Evolutionary conservation across 2,329 filamentous ascomycete genomes (phyloP).

Genomic region (Penicillium nordicum): DNA sequence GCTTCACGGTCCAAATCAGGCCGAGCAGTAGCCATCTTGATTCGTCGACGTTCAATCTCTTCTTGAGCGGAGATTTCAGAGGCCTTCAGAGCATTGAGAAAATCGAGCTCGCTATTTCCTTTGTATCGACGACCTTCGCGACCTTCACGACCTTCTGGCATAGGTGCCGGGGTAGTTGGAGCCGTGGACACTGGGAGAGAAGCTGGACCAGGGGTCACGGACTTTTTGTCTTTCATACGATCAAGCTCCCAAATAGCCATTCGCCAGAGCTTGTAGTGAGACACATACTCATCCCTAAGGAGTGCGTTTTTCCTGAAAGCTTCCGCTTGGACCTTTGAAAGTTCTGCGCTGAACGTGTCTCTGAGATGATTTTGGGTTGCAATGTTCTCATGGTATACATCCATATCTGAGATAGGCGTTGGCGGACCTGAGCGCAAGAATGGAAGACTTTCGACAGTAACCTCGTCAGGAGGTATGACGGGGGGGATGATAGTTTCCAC

Average conservation of each 20-base stretch:
- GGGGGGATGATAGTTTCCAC: constrained; percentile 8
- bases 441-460: constrained; percentile 45
- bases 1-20: constrained; percentile 48
- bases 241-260: constrained; percentile 43
- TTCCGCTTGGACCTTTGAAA: constrained; percentile 40
- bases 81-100: constrained; percentile 47
- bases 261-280: constrained; percentile 46
- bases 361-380: constrained; percentile 39
- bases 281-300: constrained; percentile 40
- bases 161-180: constrained; percentile 30
- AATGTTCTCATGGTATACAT: constrained; percentile 43
- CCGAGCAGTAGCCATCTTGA: constrained; percentile 42
- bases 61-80: constrained; percentile 49
- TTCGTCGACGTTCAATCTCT: constrained; percentile 45
- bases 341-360: constrained; percentile 36
- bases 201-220: constrained; percentile 36
- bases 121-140: constrained; percentile 43
- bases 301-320: constrained; percentile 39
- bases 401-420: constrained; percentile 45
- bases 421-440: constrained; percentile 44
- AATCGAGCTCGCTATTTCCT: constrained; percentile 49
- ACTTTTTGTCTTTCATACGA: constrained; percentile 38
- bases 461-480: constrained; percentile 19
- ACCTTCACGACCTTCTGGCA: constrained; percentile 37
- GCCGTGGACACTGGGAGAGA: constrained; percentile 35